Evolutionary conservation across 2,329 filamentous ascomycete species (phyloP).

Genomic region (Penicillium sp.): DNA sequence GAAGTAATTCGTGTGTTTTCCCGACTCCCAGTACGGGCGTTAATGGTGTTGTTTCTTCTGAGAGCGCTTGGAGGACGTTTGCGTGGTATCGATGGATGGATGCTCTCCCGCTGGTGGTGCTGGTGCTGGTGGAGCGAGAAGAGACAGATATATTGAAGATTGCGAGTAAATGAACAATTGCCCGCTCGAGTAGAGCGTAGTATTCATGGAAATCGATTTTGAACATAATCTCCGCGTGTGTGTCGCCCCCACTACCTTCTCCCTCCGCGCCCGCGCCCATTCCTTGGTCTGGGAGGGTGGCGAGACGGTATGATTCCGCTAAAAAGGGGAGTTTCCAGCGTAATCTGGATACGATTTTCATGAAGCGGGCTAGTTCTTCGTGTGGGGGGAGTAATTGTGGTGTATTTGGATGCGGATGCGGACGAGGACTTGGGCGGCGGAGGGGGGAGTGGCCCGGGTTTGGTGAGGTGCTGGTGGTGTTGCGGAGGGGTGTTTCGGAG

Average conservation of each 20-base stretch:
- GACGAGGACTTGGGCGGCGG: too few species aligned
- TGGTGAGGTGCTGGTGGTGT: slow-evolving; percentile 2
- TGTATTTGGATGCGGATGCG: neutral
- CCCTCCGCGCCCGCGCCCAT: too few species aligned
- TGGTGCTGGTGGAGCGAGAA: slow-evolving; percentile 17
- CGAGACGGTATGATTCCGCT: slow-evolving; percentile 59
- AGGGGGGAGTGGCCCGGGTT: neutral
- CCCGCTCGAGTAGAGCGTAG: slow-evolving; percentile 73
- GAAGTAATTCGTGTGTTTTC: slow-evolving; percentile 62
- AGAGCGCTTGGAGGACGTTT: slow-evolving; percentile 68
- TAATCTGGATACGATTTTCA: slow-evolving; percentile 64
- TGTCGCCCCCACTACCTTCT: too few species aligned
- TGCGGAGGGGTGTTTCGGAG: slow-evolving; percentile 9
- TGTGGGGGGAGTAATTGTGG: slow-evolving; percentile 17
- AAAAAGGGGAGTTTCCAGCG: slow-evolving; percentile 68
- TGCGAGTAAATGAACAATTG: slow-evolving; percentile 68
- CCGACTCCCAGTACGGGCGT: slow-evolving; percentile 59
- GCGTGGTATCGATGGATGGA: slow-evolving; percentile 67
- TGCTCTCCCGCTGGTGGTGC: slow-evolving; percentile 10
- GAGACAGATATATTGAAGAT: slow-evolving; percentile 64
- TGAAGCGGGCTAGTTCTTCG: slow-evolving; percentile 61
- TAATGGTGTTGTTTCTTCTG: slow-evolving; percentile 62
- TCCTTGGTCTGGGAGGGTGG: slow-evolving; percentile 41
- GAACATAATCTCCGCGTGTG: slow-evolving; percentile 69
- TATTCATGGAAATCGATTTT: slow-evolving; percentile 80